phyloP scores from a whole-genome alignment of 2,329 filamentous ascomycete species.

The Fusarium nelsonii region DNA sequence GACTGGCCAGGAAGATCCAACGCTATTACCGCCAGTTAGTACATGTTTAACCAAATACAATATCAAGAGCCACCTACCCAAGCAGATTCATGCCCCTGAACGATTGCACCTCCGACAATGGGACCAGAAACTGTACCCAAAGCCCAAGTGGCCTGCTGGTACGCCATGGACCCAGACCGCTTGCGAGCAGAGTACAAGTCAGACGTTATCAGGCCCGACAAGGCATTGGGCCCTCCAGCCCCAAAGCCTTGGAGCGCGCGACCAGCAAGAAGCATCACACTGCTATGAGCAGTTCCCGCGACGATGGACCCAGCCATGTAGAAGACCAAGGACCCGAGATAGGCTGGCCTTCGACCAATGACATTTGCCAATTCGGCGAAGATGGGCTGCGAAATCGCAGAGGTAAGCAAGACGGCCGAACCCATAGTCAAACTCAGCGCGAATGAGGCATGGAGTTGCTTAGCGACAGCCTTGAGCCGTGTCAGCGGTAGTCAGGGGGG shows the following conservation, averaged over 20 bases:
- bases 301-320: slow-evolving; percentile 58
- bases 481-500: neutral
- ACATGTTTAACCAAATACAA: neutral
- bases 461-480: slow-evolving; percentile 38
- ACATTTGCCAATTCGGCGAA: slow-evolving; percentile 55
- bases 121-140: slow-evolving; percentile 62
- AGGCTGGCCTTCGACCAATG: slow-evolving; percentile 51
- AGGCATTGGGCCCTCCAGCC: slow-evolving; percentile 52
- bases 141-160: slow-evolving; percentile 62
- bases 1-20: slow-evolving; percentile 55
- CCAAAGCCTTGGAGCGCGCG: slow-evolving; percentile 54
- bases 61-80: slow-evolving; percentile 36
- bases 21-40: slow-evolving; percentile 34
- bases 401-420: slow-evolving; percentile 76
- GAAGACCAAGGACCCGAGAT: slow-evolving; percentile 41
- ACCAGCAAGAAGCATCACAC: slow-evolving; percentile 51
- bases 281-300: slow-evolving; percentile 51
- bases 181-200: slow-evolving; percentile 58
- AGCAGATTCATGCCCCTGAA: slow-evolving; percentile 31
- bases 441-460: slow-evolving; percentile 45
- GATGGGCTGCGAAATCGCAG: slow-evolving; percentile 69
- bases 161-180: slow-evolving; percentile 57
- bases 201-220: slow-evolving; percentile 52
- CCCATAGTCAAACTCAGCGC: slow-evolving; percentile 56
- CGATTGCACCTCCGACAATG: slow-evolving; percentile 44